These are phyloP conservation scores for Pigoraptor vietnamica DNA, from an alignment of 78 protist species.

Conservation along the genomic window DNA sequence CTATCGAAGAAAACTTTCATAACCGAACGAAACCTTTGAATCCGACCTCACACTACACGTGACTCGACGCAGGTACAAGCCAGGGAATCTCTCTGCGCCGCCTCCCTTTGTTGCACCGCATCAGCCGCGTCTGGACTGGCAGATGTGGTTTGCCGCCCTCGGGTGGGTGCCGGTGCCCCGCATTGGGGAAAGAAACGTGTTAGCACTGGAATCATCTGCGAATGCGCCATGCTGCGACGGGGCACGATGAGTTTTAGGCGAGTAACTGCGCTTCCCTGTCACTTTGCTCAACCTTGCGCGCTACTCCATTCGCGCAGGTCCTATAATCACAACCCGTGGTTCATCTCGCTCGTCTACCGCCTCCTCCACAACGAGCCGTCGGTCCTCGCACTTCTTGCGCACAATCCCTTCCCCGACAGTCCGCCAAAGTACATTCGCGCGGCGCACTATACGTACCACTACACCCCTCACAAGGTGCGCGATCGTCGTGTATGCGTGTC, in stretches of 20 bases:
- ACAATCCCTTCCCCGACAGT: conserved; percentile 25
- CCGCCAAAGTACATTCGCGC: conserved; percentile 42
- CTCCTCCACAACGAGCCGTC: conserved; percentile 33
- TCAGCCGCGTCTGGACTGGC: conserved; percentile 78
- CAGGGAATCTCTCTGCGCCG: conserved; percentile 14
- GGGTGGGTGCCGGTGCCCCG: neutral
- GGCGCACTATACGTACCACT: conserved; percentile 21
- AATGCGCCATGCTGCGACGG: too few relatives aligned
- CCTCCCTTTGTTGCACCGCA: conserved; percentile 66
- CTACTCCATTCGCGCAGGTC: too few relatives aligned
- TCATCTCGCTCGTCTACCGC: conserved; percentile 26
- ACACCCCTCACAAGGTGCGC: conserved; percentile 7
- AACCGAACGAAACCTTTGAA: too few relatives aligned
- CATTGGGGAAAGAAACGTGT: too few relatives aligned
- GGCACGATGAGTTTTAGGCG: too few relatives aligned
- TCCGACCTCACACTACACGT: too few relatives aligned
- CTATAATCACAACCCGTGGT: conserved; percentile 39
- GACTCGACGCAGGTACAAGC: conserved; percentile 24
- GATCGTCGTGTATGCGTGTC: neutral
- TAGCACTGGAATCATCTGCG: too few relatives aligned
- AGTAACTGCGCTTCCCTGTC: too few relatives aligned
- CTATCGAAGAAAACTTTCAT: too few relatives aligned
- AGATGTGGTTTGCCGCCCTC: conserved; percentile 73
- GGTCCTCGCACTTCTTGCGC: conserved; percentile 13
- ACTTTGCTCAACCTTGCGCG: too few relatives aligned